Conservation (phyloP, 2,329 filamentous ascomycete genomes). For the Epichloe gansuensis region DNA sequence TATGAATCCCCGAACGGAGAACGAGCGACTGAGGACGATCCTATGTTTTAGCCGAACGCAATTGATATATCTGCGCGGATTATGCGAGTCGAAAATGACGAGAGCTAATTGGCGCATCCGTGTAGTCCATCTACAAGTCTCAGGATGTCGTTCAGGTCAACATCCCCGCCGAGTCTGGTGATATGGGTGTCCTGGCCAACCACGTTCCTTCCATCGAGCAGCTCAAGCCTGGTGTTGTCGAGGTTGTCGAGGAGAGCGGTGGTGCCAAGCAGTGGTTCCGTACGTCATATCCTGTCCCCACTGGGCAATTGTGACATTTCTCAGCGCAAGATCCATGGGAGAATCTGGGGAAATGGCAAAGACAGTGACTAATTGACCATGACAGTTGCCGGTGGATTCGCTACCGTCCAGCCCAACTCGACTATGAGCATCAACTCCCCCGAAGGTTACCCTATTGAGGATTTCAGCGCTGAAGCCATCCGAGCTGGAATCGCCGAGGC, state of each 20-base stretch:
- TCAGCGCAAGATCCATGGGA: background rate
- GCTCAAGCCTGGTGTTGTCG: slow-evolving; percentile 89
- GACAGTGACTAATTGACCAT: slow-evolving; percentile 5
- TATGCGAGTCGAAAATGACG: slow-evolving; percentile 11
- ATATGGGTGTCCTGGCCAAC: slow-evolving; percentile 98
- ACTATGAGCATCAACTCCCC: slow-evolving; percentile 95
- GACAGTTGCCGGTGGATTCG: slow-evolving; percentile 89
- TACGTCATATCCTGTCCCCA: slow-evolving; percentile 37
- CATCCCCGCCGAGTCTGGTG: slow-evolving; percentile 92
- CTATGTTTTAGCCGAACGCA: slow-evolving; percentile 10
- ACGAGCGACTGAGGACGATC: slow-evolving; percentile 9
- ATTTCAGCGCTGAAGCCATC: slow-evolving; percentile 89
- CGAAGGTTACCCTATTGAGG: slow-evolving; percentile 86
- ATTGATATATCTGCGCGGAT: slow-evolving; percentile 11
- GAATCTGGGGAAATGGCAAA: background rate
- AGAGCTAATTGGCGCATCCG: slow-evolving; percentile 37
- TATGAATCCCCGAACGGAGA: slow-evolving; percentile 37
- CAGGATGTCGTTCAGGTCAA: slow-evolving; percentile 85
- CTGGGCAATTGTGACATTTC: background rate
- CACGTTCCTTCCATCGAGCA: slow-evolving; percentile 99
- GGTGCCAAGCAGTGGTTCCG: slow-evolving; percentile 94
- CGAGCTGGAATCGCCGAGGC: slow-evolving; percentile 84
- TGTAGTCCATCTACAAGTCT: slow-evolving; percentile 56
- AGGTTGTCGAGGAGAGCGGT: slow-evolving; percentile 88
- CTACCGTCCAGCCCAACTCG: slow-evolving; percentile 90